Evolutionary conservation across 768 basidiomycete genomes (phyloP), one percentile per base, ranked within the genome.

Genomic region (Mycena metata): DNA sequence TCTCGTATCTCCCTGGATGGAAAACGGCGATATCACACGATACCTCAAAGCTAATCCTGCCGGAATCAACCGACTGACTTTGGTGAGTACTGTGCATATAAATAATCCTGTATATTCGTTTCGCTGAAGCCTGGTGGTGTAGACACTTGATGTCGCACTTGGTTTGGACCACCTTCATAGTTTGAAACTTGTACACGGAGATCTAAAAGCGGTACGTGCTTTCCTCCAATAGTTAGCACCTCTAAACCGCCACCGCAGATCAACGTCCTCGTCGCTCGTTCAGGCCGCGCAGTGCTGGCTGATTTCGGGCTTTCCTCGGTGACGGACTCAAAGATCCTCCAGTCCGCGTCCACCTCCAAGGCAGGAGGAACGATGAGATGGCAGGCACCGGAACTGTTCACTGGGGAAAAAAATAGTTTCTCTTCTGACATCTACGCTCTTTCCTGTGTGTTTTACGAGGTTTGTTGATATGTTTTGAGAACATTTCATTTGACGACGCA

Each of bases 1-100:
- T 39, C 73, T 85, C 17, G 77, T 84, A 46, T 83, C 83, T 5
- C 83, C 76, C 26, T 83, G 81, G 81, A 82, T 83, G 82, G 60
- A 72, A 9, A 73, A 77, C 6, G 79, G 79, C 15, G 76, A 78
- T 23, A 61, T 83, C 6, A 68, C 45, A 30, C 49, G 72, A 2
- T 83, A 78, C 70, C 75, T 84, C 35, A 47, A 69, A 46, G 5
- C 2, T 17, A 71, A 78, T 24, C 73, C 77, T 13, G 16, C 52
- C 3, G 73, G 67, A 47, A 70, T 61, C 49, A 67, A 74, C 63
- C 74, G 79, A 52, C 64, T 76, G 33, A 68, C 67, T 26, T 67
- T 84, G 71, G 83, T 83, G 66, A 75, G 77, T 42, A 35, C 39
- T n/a, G 30, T 49, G 30, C 30, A n/a, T n/a, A n/a, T n/a, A n/a